Evolutionary conservation across 768 basidiomycete species (phyloP), one percentile per base, ranked within the genome.

Genomic region (Boletus sp.): DNA sequence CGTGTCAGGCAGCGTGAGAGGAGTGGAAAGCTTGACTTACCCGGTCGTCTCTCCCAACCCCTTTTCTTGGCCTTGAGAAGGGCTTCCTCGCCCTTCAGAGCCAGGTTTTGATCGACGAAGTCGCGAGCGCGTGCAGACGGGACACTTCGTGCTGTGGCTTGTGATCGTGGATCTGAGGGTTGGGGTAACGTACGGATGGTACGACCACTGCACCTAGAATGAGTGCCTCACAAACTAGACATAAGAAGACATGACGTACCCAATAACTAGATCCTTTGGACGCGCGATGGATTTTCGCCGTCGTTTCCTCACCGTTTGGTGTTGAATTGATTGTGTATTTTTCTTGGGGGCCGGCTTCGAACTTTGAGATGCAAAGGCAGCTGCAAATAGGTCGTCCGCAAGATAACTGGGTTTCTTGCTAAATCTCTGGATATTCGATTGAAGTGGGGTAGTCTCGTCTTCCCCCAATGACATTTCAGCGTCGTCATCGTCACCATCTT

Each of bases 381-480:
- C 75, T 0, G 73, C 62, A 67, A 89, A 89, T 18, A 88, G 73
- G 58, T 85, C 81, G 63, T 88, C 87, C 2, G 85, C 84, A 30
- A 89, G 83, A 68, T 87, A 82, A 47, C 81, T 73, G 4, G 75
- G 66, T 51, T 77, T 75, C n/a, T 73, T 69, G 45, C 73, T 68
- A 33, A 46, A 47, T 33, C 28, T 58, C n/a, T 41, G 45, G 47
- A 20, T 33, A 12, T 44, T 55, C 47, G 28, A 39, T 46, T 17
- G 52, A 24, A 40, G 33, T 39, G 36, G 44, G 17, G 30, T 24
- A 10, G 8, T 37, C 24, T 59, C 52, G 39, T 59, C 64, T 47
- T 62, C 63, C 14, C 59, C 60, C 0, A n/a, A 28, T 28, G 41
- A 50, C 47, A 59, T 66, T 37, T 18, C 58, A 12, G 57, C 58